Conservation (phyloP, 345 rosid genomes). For the Salix viminalis region DNA sequence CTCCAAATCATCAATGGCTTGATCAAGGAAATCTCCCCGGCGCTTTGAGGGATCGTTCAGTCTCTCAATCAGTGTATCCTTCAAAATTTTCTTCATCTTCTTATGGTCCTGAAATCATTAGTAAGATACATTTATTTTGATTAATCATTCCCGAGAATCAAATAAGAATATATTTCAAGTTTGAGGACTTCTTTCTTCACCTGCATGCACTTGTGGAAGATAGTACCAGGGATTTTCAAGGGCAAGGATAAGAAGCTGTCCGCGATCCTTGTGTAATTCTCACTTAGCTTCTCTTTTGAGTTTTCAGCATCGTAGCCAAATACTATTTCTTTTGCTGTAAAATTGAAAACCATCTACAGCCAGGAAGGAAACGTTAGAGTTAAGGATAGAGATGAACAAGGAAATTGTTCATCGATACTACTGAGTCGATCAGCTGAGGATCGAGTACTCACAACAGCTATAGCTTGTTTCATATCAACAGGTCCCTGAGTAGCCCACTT, state of each 20-base stretch:
- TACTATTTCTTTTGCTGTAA: slow-evolving; percentile 13
- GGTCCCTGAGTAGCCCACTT: background rate
- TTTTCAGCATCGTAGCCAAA: slow-evolving; percentile 18
- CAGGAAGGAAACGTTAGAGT: background rate
- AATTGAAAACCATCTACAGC: slow-evolving; percentile 26
- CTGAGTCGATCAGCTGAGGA: no score
- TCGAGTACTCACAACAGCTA: background rate
- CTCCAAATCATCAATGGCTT: slow-evolving; percentile 16
- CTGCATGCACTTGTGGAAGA: slow-evolving; percentile 34
- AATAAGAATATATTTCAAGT: background rate
- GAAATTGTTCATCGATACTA: background rate
- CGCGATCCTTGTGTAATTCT: slow-evolving; percentile 3
- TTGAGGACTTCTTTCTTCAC: background rate
- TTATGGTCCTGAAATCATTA: background rate
- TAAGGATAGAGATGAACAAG: background rate
- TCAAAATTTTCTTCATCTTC: background rate
- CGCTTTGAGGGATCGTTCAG: background rate
- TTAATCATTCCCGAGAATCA: no score
- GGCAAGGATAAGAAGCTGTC: slow-evolving; percentile 27
- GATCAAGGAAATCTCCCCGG: slow-evolving; percentile 16
- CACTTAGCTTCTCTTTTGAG: slow-evolving; percentile 10
- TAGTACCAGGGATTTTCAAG: slow-evolving; percentile 33
- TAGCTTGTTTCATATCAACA: background rate
- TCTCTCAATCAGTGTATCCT: background rate
- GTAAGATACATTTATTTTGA: background rate